Conservation (phyloP, 2,329 filamentous ascomycete species). For the Aureobasidium sp. region DNA sequence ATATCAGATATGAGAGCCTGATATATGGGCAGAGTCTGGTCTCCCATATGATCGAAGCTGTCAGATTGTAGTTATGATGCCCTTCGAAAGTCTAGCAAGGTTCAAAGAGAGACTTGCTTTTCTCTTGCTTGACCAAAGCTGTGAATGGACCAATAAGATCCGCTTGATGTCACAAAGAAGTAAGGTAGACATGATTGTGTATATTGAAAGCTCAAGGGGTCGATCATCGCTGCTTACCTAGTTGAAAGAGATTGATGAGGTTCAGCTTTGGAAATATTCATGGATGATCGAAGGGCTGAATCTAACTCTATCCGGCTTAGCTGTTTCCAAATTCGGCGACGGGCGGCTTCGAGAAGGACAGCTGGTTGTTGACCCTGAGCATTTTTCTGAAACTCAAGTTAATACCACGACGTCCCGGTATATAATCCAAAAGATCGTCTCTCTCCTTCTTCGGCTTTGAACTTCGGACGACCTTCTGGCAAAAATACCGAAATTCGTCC, state of each 20-base stretch:
- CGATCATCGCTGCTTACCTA: too few species aligned
- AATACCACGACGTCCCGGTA: neutral
- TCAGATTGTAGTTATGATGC: too few species aligned
- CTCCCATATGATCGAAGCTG: too few species aligned
- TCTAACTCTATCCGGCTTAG: neutral
- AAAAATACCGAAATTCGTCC: neutral
- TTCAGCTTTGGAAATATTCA: neutral
- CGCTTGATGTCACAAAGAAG: too few species aligned
- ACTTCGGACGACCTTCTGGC: neutral
- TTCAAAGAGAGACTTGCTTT: too few species aligned
- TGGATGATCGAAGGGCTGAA: neutral
- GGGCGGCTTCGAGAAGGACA: slow-evolving; percentile 3
- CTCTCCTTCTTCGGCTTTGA: neutral
- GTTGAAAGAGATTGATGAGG: neutral
- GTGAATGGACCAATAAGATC: too few species aligned
- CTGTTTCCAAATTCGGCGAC: neutral
- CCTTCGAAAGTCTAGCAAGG: too few species aligned
- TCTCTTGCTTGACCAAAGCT: too few species aligned
- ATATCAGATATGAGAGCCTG: too few species aligned
- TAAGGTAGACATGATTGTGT: too few species aligned
- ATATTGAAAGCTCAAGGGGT: too few species aligned
- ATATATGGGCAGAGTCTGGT: too few species aligned
- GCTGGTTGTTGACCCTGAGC: slow-evolving; percentile 14
- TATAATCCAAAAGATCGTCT: neutral
- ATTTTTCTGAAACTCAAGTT: slow-evolving; percentile 4